Base-by-base conservation (phyloP, 2,329 filamentous ascomycete species). In the Grosmannia clavigera region DNA sequence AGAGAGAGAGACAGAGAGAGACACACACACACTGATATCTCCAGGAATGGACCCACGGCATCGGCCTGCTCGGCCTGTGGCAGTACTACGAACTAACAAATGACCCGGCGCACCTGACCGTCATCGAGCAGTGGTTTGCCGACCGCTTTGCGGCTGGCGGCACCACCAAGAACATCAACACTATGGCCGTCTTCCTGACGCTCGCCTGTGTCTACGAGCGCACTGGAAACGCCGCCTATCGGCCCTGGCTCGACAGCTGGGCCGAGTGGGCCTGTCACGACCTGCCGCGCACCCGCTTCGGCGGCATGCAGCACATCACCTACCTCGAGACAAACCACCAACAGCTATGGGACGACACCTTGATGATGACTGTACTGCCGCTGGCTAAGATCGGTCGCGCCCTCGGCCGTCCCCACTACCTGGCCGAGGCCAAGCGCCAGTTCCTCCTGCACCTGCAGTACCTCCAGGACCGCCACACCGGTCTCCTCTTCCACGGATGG, bases 301-400 rank as follows among this genome's bases (percentile, higher is more conserved):
- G 84, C 55, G 78, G 85, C 61, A 87, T 90, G 76, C 87, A 90
- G 71, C 87, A 88, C 71, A 81, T 86, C 62, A 92, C 88, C 0
- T 91, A 91, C 66, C 72, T 85, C 38, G 79, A 82, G 2, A 78
- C 81, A 64, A 90, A 92, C 71, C 78, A 84, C 63, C 80, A 89
- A 69, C 86, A 92, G 74, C 77, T 92, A 27, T 92, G 88, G 88
- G 88, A 91, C 65, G 88, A 92, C 69, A 92, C 88, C 6, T 77
- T 92, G 53, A 92, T 92, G 88, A 92, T 92, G 88, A 91, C 87
- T 0, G 88, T 90, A 6, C 74, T 92, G 72, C 88, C 88, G 1
- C 76, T 92, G 22, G 87, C 87, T 22, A 92, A 92, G 74, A 91
- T 91, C 62, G 88, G 88, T 0, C 78, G 84, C 60, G 75, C 90